Evolutionary conservation across 2,329 filamentous ascomycete genomes (phyloP), one percentile per base, ranked within the genome.

Genomic region (Aspergillus proliferans): DNA sequence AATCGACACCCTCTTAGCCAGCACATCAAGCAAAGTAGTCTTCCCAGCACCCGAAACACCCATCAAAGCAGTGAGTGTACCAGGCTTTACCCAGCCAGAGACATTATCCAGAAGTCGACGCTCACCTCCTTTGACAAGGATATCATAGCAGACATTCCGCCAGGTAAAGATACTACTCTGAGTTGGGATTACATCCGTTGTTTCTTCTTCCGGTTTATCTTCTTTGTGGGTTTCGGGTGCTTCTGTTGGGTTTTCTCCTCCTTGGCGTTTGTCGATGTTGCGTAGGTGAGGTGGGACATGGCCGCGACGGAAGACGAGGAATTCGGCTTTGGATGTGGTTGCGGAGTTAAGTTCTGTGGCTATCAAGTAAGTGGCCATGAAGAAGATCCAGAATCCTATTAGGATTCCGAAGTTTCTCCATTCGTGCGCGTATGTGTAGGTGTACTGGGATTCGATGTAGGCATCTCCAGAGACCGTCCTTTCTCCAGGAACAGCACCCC

Each of bases 381-480:
- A 87, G 48, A 76, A 80, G 26, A 86, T 56, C 46, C 85, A 67
- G 65, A 88, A 87, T 0, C 66, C 84, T 14, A 84, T 61, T 2
- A 88, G 63, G 48, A 89, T 86, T 1, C 85, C 85, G 50, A 87
- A 76, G 60, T 88, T 88, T 8, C 85, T 71, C 83, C 83, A 86
- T 3, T 79, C 71, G 52, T 86, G 76, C 0, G 71, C 71, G 55
- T 77, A 78, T 12, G 69, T 74, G 62, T 86, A 87, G 8, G 67
- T 59, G 58, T 81, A 86, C 49, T 74, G 78, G 0, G 70, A 63
- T 3, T 70, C 62, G 4, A 87, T 80, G 55, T 80, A 87, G 0
- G 75, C 71, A 51, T 85, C 82, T 1, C 85, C 84, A 15, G 71
- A 80, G 4, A 87, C 79, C 1, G 71, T 77, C 3, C 60, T 57